These are phyloP conservation scores for Geotrichum candidum DNA, from an alignment of 1,139 yeast genomes.

Conservation along the genomic window DNA sequence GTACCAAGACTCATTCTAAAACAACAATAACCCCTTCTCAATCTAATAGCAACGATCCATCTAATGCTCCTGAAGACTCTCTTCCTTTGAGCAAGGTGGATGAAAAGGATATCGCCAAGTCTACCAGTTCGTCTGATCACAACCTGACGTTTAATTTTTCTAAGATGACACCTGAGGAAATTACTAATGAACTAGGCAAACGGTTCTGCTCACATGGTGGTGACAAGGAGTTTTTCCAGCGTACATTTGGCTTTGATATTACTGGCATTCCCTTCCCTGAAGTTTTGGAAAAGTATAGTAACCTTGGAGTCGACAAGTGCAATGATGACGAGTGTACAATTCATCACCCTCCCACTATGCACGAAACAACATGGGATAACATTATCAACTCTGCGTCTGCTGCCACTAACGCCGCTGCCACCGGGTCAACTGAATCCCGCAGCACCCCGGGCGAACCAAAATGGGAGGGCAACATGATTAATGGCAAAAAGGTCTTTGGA, in stretches of 20 bases:
- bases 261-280: conserved; percentile 18
- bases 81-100: neutral
- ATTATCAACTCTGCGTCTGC: neutral
- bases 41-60: too few species aligned
- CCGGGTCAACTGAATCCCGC: neutral
- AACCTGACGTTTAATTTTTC: neutral
- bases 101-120: neutral
- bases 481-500: conserved; percentile 21
- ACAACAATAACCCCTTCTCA: too few species aligned
- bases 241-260: conserved; percentile 20
- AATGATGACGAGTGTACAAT: conserved; percentile 12
- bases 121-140: neutral
- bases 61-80: neutral
- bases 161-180: neutral
- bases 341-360: neutral
- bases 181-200: neutral
- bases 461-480: conserved; percentile 2
- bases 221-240: conserved; percentile 15
- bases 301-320: neutral
- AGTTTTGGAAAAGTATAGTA: conserved; percentile 9
- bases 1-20: neutral
- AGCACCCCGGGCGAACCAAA: neutral
- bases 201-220: neutral
- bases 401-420: neutral
- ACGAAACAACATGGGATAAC: conserved; percentile 2